Percentiles rank a stretch among this genome's conserved stretches.
phyloP scores from a whole-genome alignment of 805 yeast genomes.

The Kregervanrija fluxuum region DNA sequence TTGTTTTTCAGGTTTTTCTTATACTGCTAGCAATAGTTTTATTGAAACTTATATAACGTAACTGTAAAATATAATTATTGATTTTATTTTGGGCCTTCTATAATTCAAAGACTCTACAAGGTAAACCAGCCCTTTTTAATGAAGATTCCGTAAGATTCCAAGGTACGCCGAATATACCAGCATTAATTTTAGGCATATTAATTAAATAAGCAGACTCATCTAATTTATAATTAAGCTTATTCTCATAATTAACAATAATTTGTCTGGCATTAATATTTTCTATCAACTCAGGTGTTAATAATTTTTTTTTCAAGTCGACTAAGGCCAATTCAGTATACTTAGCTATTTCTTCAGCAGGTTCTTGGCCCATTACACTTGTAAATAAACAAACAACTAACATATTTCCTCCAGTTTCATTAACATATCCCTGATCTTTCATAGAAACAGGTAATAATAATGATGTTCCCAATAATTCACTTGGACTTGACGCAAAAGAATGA shows the following conservation, averaged over 20 bases:
- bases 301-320: conserved; percentile 35
- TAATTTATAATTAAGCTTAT: neutral
- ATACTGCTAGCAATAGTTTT: conserved; percentile 33
- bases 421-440: conserved; percentile 26
- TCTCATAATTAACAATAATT: conserved; percentile 1
- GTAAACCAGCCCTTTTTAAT: conserved; percentile 29
- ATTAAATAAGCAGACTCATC: conserved; percentile 18
- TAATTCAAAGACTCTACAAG: conserved; percentile 43
- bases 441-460: conserved; percentile 36
- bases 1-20: conserved; percentile 38
- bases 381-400: conserved; percentile 59
- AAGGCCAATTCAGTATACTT: conserved; percentile 45
- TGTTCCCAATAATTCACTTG: conserved; percentile 44
- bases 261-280: conserved; percentile 2
- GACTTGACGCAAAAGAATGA: conserved; percentile 12
- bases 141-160: conserved; percentile 63
- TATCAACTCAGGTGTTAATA: conserved; percentile 15
- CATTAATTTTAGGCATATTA: conserved; percentile 70
- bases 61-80: too few relatives aligned
- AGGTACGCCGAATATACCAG: conserved; percentile 76
- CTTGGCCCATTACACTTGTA: conserved; percentile 55
- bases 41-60: conserved; percentile 23
- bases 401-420: conserved; percentile 17
- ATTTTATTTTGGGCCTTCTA: conserved; percentile 5
- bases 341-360: conserved; percentile 40